Percentiles rank a stretch among this genome's conserved stretches.
phyloP scores from a whole-genome alignment of 1,284 basidiomycete genomes.

The Boletellus dicymbophilus region DNA sequence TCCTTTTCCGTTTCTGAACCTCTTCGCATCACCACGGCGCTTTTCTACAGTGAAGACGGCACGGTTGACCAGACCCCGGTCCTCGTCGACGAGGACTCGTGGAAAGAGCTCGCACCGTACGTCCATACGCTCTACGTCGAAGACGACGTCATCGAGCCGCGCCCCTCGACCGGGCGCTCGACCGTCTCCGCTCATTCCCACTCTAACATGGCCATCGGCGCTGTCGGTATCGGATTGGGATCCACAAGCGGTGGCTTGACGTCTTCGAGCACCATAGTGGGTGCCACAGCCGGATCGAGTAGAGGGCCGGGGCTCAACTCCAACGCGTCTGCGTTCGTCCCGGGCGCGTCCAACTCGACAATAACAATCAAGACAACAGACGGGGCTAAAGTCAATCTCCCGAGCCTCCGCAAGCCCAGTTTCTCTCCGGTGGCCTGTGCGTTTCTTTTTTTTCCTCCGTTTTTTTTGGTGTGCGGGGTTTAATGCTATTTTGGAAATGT shows the following conservation, averaged over 20 bases:
- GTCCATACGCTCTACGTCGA: slow-evolving; percentile 34
- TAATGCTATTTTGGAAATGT: slow-evolving; percentile 1
- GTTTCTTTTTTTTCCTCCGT: background rate
- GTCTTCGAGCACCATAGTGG: background rate
- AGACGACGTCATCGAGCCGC: slow-evolving; percentile 27
- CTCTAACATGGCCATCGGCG: background rate
- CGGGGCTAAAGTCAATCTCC: slow-evolving; percentile 14
- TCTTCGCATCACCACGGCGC: slow-evolving; percentile 21
- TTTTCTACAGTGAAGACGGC: slow-evolving; percentile 33
- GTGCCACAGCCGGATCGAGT: background rate
- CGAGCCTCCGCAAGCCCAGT: slow-evolving; percentile 14
- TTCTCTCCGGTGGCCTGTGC: slow-evolving; percentile 28
- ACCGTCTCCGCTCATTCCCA: background rate
- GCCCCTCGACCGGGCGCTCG: slow-evolving; percentile 10
- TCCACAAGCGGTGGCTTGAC: too few species aligned
- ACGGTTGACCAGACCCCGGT: slow-evolving; percentile 22
- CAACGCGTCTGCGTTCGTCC: slow-evolving; percentile 28
- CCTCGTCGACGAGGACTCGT: slow-evolving; percentile 32
- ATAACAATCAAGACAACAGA: slow-evolving; percentile 27
- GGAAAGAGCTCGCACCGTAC: slow-evolving; percentile 33
- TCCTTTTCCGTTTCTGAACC: slow-evolving; percentile 25
- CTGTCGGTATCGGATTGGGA: too few species aligned
- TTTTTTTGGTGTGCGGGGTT: too few species aligned
- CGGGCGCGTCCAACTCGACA: slow-evolving; percentile 4
- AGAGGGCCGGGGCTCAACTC: slow-evolving; percentile 18